Evolutionary conservation across 2,329 filamentous ascomycete genomes (phyloP).

Genomic region (Aspergillus udagawae): DNA sequence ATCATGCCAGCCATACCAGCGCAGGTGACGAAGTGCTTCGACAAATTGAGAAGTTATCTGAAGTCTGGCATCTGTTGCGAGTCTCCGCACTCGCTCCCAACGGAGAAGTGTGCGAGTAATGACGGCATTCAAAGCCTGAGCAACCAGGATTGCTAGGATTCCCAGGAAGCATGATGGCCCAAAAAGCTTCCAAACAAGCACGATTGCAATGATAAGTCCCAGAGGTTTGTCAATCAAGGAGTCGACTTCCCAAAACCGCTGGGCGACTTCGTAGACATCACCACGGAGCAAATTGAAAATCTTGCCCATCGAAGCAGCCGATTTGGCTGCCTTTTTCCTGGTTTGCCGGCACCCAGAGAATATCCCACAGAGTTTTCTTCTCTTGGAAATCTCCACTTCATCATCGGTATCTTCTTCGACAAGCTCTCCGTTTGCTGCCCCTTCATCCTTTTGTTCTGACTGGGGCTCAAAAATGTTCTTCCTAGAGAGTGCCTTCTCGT

Average conservation of each 20-base stretch:
- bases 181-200: conserved; percentile 72
- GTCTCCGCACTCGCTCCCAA: conserved; percentile 67
- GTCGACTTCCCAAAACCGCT: conserved; percentile 79
- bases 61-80: conserved; percentile 71
- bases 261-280: conserved; percentile 37
- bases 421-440: conserved; percentile 5
- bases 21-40: conserved; percentile 74
- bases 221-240: conserved; percentile 71
- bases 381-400: conserved; percentile 16
- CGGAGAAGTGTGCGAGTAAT: conserved; percentile 64
- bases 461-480: conserved; percentile 51
- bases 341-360: conserved; percentile 18
- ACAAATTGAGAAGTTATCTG: conserved; percentile 83
- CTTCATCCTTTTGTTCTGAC: conserved; percentile 25
- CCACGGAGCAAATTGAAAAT: conserved; percentile 81
- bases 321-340: conserved; percentile 35
- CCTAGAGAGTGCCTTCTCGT: conserved; percentile 69
- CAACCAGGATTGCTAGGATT: conserved; percentile 63
- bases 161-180: conserved; percentile 76
- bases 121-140: conserved; percentile 65
- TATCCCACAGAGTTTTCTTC: conserved; percentile 24
- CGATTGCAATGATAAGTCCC: conserved; percentile 68
- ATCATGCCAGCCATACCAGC: conserved; percentile 80
- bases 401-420: conserved; percentile 6
- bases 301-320: conserved; percentile 78